Base-by-base conservation (phyloP, 2,329 filamentous ascomycete genomes). In the Mariannaea sp. region DNA sequence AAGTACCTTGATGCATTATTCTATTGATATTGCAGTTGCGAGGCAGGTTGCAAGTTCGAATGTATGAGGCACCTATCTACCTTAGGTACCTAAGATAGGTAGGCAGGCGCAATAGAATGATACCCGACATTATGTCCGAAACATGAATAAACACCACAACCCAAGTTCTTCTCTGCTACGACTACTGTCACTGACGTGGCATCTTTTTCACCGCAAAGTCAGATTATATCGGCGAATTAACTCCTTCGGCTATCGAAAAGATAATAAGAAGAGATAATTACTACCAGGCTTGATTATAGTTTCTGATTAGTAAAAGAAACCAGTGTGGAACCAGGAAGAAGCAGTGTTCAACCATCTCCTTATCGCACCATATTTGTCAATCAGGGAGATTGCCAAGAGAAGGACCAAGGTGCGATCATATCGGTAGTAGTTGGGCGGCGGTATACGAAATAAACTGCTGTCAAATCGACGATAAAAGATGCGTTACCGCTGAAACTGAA, bases 31-130 rank as follows among this genome's bases (percentile, higher is more conserved):
- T 41, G 36, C 52, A 55, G 56, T 41, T 55, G 55, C n/a, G 53
- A 16, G 55, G 62, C 62, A 65, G 62, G 42, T 62, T 59, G 59
- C 55, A 64, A 51, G 49, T 53, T 49, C n/a, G n/a, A n/a, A n/a
- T n/a, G n/a, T n/a, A n/a, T n/a, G n/a, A n/a, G n/a, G n/a, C n/a
- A n/a, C n/a, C n/a, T n/a, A n/a, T n/a, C n/a, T n/a, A n/a, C n/a
- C n/a, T n/a, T n/a, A n/a, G n/a, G n/a, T n/a, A n/a, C n/a, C n/a
- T n/a, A n/a, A n/a, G n/a, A n/a, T n/a, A n/a, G n/a, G n/a, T n/a
- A n/a, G n/a, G n/a, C n/a, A n/a, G n/a, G n/a, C n/a, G n/a, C n/a
- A n/a, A n/a, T n/a, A n/a, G n/a, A n/a, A n/a, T n/a, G n/a, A n/a
- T n/a, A n/a, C n/a, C n/a, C n/a, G n/a, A n/a, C n/a, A n/a, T n/a